Evolutionary conservation across 2,329 filamentous ascomycete genomes (phyloP).

Genomic region (Talaromyces funiculosus): DNA sequence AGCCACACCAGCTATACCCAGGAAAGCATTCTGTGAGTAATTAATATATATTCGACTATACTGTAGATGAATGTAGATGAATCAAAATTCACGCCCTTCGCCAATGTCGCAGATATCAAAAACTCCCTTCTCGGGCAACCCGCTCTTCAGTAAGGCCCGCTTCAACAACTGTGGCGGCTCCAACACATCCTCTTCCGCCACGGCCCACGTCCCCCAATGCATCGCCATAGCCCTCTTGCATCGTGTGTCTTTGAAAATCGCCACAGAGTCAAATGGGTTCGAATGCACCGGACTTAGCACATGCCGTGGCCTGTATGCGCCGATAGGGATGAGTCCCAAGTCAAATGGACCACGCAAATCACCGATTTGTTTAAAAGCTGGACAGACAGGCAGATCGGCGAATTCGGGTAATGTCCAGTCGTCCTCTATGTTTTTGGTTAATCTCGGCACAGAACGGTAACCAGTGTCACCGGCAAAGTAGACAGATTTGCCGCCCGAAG

Average conservation of each 20-base stretch:
- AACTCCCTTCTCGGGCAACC: conserved; percentile 5
- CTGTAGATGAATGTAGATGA: not conserved
- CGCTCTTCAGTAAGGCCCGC: conserved; percentile 59
- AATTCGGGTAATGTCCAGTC: conserved; percentile 60
- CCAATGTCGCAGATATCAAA: conserved; percentile 15
- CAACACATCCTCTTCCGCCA: conserved; percentile 71
- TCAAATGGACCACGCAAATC: conserved; percentile 72
- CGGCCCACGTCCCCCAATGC: conserved; percentile 61
- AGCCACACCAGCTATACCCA: too few species aligned
- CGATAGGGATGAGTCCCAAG: conserved; percentile 79
- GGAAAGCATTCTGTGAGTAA: too few species aligned
- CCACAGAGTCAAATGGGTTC: conserved; percentile 73
- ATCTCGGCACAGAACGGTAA: conserved; percentile 65
- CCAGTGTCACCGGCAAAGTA: conserved; percentile 59
- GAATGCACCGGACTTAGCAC: conserved; percentile 74
- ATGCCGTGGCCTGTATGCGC: conserved; percentile 59
- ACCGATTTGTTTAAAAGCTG: conserved; percentile 76
- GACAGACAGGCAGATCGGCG: conserved; percentile 60
- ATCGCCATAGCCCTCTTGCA: conserved; percentile 71
- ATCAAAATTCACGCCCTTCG: conserved; percentile 13
- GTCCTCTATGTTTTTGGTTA: conserved; percentile 51
- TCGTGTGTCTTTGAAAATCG: conserved; percentile 73
- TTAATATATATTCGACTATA: not conserved
- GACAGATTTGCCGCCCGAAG: conserved; percentile 16
- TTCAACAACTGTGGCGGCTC: conserved; percentile 67